A percentile compares a stretch with the other conserved stretches of the same genome.
These are phyloP conservation scores for Penicillium antarcticum DNA, from an alignment of 495 filamentous ascomycete genomes.

Conservation along the genomic window DNA sequence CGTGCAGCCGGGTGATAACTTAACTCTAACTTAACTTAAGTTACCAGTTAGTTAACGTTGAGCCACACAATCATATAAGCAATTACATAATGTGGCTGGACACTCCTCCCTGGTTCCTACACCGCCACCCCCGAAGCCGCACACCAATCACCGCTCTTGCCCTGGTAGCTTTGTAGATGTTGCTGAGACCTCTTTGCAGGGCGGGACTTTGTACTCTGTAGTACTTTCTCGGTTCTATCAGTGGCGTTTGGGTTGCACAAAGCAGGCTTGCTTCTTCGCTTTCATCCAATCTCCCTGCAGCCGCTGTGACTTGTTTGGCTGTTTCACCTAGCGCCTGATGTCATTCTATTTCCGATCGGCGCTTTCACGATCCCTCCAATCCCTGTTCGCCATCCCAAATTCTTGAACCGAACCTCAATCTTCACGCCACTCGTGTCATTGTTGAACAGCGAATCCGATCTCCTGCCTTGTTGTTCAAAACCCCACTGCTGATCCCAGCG, in stretches of 20 bases:
- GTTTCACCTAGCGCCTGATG: conserved; percentile 46
- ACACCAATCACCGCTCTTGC: conserved; percentile 5
- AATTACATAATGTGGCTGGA: background rate
- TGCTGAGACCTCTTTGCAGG: no score
- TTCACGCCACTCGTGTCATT: conserved; percentile 27
- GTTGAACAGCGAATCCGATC: conserved; percentile 4
- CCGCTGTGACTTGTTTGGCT: conserved; percentile 16
- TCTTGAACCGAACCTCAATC: conserved; percentile 13
- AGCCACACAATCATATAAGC: no score
- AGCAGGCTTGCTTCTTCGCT: background rate
- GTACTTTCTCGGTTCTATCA: no score
- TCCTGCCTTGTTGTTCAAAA: background rate
- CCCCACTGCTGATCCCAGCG: conserved; percentile 15
- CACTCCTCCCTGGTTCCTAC: background rate
- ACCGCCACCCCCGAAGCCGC: background rate
- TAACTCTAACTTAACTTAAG: no score
- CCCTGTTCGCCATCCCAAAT: conserved; percentile 9
- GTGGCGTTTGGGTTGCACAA: background rate
- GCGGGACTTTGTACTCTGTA: no score
- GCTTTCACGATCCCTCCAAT: conserved; percentile 22
- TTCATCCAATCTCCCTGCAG: conserved; percentile 12
- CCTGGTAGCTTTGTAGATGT: background rate
- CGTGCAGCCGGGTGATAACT: no score
- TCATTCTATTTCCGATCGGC: conserved; percentile 34
- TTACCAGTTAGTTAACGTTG: no score